A percentile compares a stretch with the other conserved stretches of the same genome.
Conservation (phyloP, 2,329 filamentous ascomycete species). For the Cordyceps tenuipes region DNA sequence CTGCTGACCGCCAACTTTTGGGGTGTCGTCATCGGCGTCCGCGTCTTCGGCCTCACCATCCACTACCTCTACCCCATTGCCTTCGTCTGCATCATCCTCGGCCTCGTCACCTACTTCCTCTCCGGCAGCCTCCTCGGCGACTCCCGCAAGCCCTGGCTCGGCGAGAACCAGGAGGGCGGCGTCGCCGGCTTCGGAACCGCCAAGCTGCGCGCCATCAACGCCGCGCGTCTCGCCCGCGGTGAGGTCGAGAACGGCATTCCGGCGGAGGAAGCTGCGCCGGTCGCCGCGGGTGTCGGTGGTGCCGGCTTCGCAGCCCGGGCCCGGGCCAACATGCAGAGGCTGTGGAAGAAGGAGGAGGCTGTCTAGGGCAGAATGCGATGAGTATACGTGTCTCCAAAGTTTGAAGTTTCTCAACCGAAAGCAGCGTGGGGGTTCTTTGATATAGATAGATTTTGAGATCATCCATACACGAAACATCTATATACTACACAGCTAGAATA, state of each 20-base stretch:
- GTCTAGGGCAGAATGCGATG: background rate
- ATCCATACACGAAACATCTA: background rate
- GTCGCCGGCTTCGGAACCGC: conserved; percentile 77
- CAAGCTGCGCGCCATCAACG: conserved; percentile 62
- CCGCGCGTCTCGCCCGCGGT: conserved; percentile 35
- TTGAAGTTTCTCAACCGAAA: background rate
- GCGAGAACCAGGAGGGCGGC: conserved; percentile 73
- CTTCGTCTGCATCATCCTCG: conserved; percentile 84
- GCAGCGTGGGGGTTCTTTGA: background rate
- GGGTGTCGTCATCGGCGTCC: conserved; percentile 86
- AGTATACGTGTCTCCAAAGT: background rate
- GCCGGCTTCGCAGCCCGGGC: background rate
- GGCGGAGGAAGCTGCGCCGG: background rate
- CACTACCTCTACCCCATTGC: conserved; percentile 94
- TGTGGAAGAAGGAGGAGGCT: conserved; percentile 2
- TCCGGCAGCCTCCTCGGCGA: conserved; percentile 77
- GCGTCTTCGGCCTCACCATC: conserved; percentile 71
- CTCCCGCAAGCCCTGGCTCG: conserved; percentile 90
- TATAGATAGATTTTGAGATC: background rate
- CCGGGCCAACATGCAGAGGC: background rate
- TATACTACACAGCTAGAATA: background rate
- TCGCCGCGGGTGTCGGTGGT: background rate
- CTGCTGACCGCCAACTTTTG: conserved; percentile 94
- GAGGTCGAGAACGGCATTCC: conserved; percentile 22
- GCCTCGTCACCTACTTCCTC: conserved; percentile 80